Evolutionary conservation across 495 filamentous ascomycete genomes (phyloP).

Genomic region (Glonium stellatum): DNA sequence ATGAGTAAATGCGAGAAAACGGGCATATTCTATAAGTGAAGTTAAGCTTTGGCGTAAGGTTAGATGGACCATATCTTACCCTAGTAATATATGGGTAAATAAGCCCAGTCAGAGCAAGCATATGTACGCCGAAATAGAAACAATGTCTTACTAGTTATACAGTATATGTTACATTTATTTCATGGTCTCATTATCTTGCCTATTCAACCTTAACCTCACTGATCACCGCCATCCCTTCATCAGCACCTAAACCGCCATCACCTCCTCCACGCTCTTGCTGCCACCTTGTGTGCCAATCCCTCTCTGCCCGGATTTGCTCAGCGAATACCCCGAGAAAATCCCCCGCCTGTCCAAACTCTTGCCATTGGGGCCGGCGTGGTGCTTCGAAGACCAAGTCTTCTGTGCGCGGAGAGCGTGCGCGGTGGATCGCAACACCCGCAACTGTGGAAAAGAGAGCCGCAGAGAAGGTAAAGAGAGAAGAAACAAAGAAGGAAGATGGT

Average conservation of each 20-base stretch:
- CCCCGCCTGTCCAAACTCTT: conserved; percentile 19
- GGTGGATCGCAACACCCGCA: conserved; percentile 15
- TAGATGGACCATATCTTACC: too few species aligned
- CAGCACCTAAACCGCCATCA: conserved; percentile 7
- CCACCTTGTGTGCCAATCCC: conserved; percentile 11
- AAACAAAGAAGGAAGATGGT: conserved; percentile 16
- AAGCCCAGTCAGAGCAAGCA: too few species aligned
- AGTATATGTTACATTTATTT: too few species aligned
- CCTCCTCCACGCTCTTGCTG: conserved; percentile 10
- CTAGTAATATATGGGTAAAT: too few species aligned
- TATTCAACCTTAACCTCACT: conserved; percentile 2
- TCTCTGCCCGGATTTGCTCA: conserved; percentile 1
- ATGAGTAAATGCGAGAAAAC: too few species aligned
- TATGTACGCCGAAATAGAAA: too few species aligned
- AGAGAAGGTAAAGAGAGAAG: conserved; percentile 9
- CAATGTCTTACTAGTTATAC: too few species aligned
- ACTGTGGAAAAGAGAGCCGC: conserved; percentile 7
- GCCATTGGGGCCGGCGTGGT: conserved; percentile 3
- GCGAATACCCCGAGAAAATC: not conserved
- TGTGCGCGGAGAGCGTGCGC: conserved; percentile 11
- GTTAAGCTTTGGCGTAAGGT: too few species aligned
- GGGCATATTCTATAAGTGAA: too few species aligned
- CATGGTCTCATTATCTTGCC: too few species aligned
- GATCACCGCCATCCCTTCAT: conserved; percentile 9
- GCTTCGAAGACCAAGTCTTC: conserved; percentile 22